Evolutionary conservation across 1,284 basidiomycete genomes (phyloP).

Genomic region (Apiotrichum porosum): DNA sequence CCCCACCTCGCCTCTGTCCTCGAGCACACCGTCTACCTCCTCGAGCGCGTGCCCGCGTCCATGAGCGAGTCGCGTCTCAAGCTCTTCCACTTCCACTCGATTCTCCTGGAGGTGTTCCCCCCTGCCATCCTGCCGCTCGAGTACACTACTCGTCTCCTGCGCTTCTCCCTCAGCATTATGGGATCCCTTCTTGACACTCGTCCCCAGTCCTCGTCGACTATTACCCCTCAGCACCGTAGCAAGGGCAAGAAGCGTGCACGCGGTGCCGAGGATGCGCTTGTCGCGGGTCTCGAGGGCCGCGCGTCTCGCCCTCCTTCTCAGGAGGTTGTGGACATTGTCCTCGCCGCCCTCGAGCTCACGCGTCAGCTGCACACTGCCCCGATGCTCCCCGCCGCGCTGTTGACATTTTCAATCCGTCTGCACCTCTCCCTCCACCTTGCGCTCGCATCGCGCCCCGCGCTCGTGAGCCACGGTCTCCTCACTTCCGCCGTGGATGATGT

Average conservation of each 20-base stretch:
- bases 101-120: slow-evolving; percentile 32
- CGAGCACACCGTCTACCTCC: slow-evolving; percentile 41
- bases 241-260: slow-evolving; percentile 70
- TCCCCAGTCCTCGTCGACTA: slow-evolving; percentile 1
- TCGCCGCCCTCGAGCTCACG: slow-evolving; percentile 56
- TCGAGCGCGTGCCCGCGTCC: slow-evolving; percentile 28
- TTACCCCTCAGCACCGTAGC: slow-evolving; percentile 2
- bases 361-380: slow-evolving; percentile 55
- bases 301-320: slow-evolving; percentile 53
- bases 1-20: slow-evolving; percentile 40
- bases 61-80: slow-evolving; percentile 33
- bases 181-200: slow-evolving; percentile 27
- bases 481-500: slow-evolving; percentile 1
- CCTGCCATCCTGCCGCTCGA: slow-evolving; percentile 31
- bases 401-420: slow-evolving; percentile 50
- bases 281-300: slow-evolving; percentile 55
- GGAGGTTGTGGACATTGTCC: slow-evolving; percentile 56
- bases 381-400: slow-evolving; percentile 67
- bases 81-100: slow-evolving; percentile 36
- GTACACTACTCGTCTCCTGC: slow-evolving; percentile 38
- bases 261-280: slow-evolving; percentile 71
- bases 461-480: neutral
- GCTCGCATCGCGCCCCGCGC: slow-evolving; percentile 14
- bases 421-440: slow-evolving; percentile 45
- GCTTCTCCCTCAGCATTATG: slow-evolving; percentile 29